phyloP scores from a whole-genome alignment of 257 asterid species.

The Jacaranda mimosifolia region DNA sequence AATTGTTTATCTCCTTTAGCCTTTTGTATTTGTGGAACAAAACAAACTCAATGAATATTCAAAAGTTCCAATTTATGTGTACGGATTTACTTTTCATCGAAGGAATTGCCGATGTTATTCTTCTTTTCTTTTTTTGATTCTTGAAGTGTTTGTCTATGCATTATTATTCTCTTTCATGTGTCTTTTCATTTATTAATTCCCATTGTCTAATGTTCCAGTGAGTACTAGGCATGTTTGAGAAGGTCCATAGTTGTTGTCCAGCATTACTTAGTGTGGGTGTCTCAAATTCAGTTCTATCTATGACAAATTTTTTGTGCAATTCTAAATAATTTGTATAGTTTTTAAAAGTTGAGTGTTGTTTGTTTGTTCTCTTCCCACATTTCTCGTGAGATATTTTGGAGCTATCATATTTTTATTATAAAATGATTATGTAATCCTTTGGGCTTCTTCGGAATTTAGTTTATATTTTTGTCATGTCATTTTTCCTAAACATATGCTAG shows the following conservation, averaged over 20 bases:
- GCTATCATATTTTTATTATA: no score
- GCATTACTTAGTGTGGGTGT: slow-evolving; percentile 81
- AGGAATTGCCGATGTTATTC: not conserved
- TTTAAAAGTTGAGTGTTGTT: no score
- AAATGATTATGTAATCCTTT: no score
- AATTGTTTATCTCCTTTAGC: slow-evolving; percentile 26
- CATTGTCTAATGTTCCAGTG: slow-evolving; percentile 85
- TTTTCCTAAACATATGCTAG: no score
- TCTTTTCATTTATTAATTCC: slow-evolving; percentile 49
- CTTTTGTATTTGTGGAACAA: slow-evolving; percentile 36
- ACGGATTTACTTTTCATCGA: slow-evolving; percentile 17
- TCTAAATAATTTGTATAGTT: no score
- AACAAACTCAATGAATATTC: slow-evolving; percentile 33
- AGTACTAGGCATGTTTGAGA: slow-evolving; percentile 81
- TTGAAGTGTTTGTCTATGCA: slow-evolving; percentile 29
- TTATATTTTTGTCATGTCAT: no score
- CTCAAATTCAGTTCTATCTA: slow-evolving; percentile 60
- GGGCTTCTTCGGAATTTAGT: no score
- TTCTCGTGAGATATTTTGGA: no score
- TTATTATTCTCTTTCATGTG: slow-evolving; percentile 26
- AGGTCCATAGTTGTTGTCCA: slow-evolving; percentile 83
- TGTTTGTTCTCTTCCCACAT: no score
- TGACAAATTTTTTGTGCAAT: no score
- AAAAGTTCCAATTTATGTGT: slow-evolving; percentile 25
- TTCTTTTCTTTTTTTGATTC: slow-evolving; percentile 4